These are phyloP conservation scores for Anisodus tanguticus DNA, from an alignment of 257 asterid species.

Conservation along the genomic window DNA sequence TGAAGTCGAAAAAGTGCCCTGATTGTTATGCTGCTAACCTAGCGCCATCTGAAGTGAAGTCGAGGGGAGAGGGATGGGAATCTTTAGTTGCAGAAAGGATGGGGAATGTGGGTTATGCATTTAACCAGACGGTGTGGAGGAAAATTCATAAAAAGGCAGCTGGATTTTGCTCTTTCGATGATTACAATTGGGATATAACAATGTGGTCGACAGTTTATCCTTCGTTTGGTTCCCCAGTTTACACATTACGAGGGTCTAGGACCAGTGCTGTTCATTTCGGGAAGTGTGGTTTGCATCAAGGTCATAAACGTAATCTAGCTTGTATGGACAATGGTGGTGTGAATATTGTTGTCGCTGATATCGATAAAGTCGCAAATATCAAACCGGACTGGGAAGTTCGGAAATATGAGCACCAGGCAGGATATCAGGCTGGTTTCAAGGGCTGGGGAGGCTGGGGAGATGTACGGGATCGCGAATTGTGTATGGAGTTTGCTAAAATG, in stretches of 20 bases:
- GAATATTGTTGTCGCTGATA: conserved; percentile 55
- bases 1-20: conserved; percentile 79
- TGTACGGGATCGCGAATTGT: conserved; percentile 69
- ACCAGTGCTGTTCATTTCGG: conserved; percentile 92
- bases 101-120: conserved; percentile 96
- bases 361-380: conserved; percentile 61
- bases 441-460: conserved; percentile 99
- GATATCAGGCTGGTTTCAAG: conserved; percentile 85
- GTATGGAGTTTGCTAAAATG: conserved; percentile 77
- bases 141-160: conserved; percentile 79
- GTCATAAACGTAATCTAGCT: conserved; percentile 54
- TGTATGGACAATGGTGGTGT: conserved; percentile 69
- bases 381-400: conserved; percentile 70
- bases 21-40: conserved; percentile 89
- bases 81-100: conserved; percentile 83
- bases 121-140: conserved; percentile 83
- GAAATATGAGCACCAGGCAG: conserved; percentile 56
- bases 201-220: conserved; percentile 99
- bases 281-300: conserved; percentile 95
- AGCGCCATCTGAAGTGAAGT: conserved; percentile 90
- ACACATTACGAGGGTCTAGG: conserved; percentile 80
- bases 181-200: conserved; percentile 98
- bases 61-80: conserved; percentile 77
- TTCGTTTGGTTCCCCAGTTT: conserved; percentile 85
- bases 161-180: conserved; percentile 83